Evolutionary conservation across 495 filamentous ascomycete genomes (phyloP).

Genomic region (Xylaria cubensis): DNA sequence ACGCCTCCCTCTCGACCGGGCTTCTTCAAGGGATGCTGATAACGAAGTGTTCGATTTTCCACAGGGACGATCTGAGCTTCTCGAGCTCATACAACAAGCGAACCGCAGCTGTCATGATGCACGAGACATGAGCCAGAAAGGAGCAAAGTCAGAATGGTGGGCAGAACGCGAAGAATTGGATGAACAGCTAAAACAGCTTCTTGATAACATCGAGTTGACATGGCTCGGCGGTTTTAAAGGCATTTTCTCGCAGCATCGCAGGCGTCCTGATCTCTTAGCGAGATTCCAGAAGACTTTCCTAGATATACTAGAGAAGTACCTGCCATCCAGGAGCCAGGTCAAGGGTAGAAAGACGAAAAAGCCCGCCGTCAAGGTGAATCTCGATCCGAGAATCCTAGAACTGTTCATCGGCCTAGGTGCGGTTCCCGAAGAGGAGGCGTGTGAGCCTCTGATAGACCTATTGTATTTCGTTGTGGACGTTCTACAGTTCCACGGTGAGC

Average conservation of each 20-base stretch:
- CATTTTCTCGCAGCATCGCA: constrained; percentile 77
- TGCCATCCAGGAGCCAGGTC: constrained; percentile 79
- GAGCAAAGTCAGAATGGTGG: constrained; percentile 88
- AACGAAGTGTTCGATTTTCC: constrained; percentile 85
- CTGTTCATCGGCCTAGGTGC: constrained; percentile 85
- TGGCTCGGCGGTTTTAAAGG: constrained; percentile 96
- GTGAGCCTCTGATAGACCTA: constrained; percentile 85
- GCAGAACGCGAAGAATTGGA: constrained; percentile 80
- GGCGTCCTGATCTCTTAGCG: constrained; percentile 65
- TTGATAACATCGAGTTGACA: constrained; percentile 84
- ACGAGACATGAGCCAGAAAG: constrained; percentile 53
- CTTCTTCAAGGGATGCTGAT: constrained; percentile 79
- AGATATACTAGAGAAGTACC: constrained; percentile 80
- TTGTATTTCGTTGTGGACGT: constrained; percentile 97
- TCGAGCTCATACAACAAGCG: constrained; percentile 78
- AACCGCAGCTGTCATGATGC: constrained; percentile 77
- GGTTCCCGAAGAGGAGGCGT: constrained; percentile 69
- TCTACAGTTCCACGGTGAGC: constrained; percentile 93
- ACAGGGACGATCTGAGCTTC: constrained; percentile 75
- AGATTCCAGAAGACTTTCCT: constrained; percentile 80
- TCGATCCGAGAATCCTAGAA: constrained; percentile 82
- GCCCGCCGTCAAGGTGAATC: constrained; percentile 58
- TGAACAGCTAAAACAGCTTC: constrained; percentile 73
- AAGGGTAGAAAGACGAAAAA: constrained; percentile 54
- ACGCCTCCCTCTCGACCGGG: constrained; percentile 80